phyloP scores from a whole-genome alignment of 768 basidiomycete species.

The Roridomyces roridus region DNA sequence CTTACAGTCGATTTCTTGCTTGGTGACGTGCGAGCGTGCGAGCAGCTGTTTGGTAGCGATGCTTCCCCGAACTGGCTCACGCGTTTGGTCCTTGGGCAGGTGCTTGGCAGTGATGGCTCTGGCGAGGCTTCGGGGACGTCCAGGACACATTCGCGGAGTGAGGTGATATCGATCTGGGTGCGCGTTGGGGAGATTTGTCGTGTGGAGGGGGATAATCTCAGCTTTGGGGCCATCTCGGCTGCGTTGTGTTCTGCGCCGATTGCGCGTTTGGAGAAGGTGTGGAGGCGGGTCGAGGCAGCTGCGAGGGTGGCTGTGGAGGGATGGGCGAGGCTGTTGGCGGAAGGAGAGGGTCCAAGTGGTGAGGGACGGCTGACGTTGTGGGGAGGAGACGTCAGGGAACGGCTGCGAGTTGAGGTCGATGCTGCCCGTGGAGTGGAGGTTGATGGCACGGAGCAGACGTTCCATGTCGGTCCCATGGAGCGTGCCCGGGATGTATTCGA shows the following conservation, averaged over 20 bases:
- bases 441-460: constrained; percentile 48
- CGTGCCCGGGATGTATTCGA: constrained; percentile 58
- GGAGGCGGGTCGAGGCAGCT: constrained; percentile 74
- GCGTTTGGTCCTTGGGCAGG: constrained; percentile 70
- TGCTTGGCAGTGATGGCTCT: constrained; percentile 66
- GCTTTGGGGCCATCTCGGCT: constrained; percentile 76
- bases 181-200: constrained; percentile 77
- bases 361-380: constrained; percentile 67
- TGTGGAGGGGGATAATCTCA: constrained; percentile 75
- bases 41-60: constrained; percentile 68
- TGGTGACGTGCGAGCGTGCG: constrained; percentile 30
- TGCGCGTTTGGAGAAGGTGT: constrained; percentile 78
- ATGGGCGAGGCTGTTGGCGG: constrained; percentile 61
- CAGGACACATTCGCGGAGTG: constrained; percentile 74
- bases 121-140: constrained; percentile 40
- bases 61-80: constrained; percentile 85
- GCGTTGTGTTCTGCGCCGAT: constrained; percentile 78
- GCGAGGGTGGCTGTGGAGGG: constrained; percentile 64
- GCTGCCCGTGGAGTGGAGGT: constrained; percentile 41
- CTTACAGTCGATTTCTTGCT: constrained; percentile 53
- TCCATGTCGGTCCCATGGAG: constrained; percentile 47
- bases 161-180: constrained; percentile 76
- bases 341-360: constrained; percentile 34
- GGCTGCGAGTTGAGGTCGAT: constrained; percentile 53
- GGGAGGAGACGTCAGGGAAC: constrained; percentile 64